Evolutionary conservation across 2,329 filamentous ascomycete genomes (phyloP), one percentile per base, ranked within the genome.

Genomic region (Pezicula radicicola): DNA sequence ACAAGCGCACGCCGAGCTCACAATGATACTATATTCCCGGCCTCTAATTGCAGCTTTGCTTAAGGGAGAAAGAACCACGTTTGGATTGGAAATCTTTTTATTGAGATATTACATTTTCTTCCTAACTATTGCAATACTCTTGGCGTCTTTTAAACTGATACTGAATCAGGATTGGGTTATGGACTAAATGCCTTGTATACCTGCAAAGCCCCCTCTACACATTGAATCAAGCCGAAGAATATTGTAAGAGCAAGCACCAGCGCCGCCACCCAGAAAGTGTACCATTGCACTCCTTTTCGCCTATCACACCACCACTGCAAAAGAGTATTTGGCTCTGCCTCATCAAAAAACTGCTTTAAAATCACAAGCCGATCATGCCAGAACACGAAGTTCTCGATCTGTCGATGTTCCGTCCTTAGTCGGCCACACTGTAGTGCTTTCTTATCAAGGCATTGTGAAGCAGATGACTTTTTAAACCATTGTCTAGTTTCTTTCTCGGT

Each of bases 311-410:
- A 77, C 70, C 69, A 75, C 43, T 75, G 69, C 0, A 60, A 61
- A 1, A 76, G 36, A 0, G 62, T 68, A 27, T 57, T 58, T 7
- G 71, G 66, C 45, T 63, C 52, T 4, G 70, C 53, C 53, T 75
- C 64, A 55, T 77, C 66, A 43, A 72, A 72, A 15, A 60, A 63
- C 48, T 75, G 67, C 59, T 75, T 75, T 2, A 77, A 54, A 1
- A 71, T 68, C 1, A 73, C 63, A 0, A 78, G 58, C 0, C 70
- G 66, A 40, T 78, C 72, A 21, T 67, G 66, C 74, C 75, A 77
- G 58, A 68, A 71, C 0, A 42, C 48, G 49, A 73, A 72, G 2
- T 59, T 58, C 15, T 67, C 63, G 6, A 72, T 62, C 12, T 63
- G 65, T 6, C 71, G 58, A 33, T 70, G 62, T 28, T 69, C 62